A percentile compares a stretch with the other conserved stretches of the same genome.
Conservation (phyloP, 768 basidiomycete genomes). For the Leccinum olivaceopallidum region DNA sequence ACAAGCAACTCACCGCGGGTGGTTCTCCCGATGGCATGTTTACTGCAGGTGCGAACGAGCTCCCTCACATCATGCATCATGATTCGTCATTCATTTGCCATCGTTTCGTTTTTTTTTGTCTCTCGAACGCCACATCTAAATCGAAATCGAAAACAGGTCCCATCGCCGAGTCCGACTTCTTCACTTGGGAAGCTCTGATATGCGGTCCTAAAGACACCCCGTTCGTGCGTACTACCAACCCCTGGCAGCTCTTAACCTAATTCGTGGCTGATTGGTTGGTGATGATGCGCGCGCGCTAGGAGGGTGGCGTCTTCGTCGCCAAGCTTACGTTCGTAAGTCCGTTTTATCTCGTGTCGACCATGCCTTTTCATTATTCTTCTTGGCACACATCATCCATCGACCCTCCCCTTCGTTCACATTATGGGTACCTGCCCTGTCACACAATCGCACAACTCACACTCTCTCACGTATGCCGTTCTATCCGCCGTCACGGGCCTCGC, state of each 20-base stretch:
- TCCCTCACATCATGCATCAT: too few relatives aligned
- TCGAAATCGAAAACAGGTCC: constrained; percentile 55
- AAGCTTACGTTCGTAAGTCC: constrained; percentile 83
- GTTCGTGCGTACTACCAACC: constrained; percentile 56
- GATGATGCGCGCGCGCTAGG: constrained; percentile 44
- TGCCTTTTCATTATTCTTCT: not conserved
- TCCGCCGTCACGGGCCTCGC: not conserved
- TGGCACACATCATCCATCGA: too few relatives aligned
- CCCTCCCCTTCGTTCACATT: too few relatives aligned
- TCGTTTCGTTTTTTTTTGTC: not conserved
- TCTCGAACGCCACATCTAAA: not conserved
- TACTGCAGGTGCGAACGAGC: constrained; percentile 65
- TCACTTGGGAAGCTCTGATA: constrained; percentile 95
- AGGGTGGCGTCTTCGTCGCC: constrained; percentile 93
- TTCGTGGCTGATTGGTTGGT: not conserved
- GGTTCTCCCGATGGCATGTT: constrained; percentile 94
- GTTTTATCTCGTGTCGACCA: constrained; percentile 16
- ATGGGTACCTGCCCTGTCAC: too few relatives aligned
- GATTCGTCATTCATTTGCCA: not conserved
- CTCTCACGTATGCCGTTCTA: not conserved
- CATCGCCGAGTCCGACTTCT: constrained; percentile 89
- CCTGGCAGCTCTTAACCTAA: not conserved
- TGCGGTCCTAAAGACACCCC: constrained; percentile 94
- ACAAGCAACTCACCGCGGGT: constrained; percentile 81
- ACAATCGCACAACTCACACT: not conserved